Evolutionary conservation across 352 stramenopile species (phyloP), one percentile per base, ranked within the genome.

Genomic region (Globisporangium paddicum): DNA sequence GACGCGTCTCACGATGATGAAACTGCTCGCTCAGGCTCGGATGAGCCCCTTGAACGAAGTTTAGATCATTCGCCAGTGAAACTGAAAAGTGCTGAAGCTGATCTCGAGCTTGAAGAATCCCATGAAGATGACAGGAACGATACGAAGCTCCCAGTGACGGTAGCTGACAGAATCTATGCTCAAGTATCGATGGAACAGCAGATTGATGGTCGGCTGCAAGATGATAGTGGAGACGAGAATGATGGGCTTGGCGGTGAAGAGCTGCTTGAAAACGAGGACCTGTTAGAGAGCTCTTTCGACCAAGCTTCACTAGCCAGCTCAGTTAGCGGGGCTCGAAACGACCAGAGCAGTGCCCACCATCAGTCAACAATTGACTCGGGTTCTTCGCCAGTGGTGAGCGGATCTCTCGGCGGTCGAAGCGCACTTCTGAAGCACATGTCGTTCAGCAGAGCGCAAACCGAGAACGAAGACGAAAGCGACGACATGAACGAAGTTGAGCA

Each of bases 401-500:
- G 10, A 30, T 21, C 32, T 42, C 30, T 30, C 38, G 34, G 34
- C 16, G 34, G 40, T 16, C 13, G 30, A 21, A 47, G 25, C 21
- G n/a, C 46, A 25, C 38, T 59, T 28, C 28, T 30, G 38, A 59
- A 50, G 53, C 53, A 59, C 25, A 59, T 50, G 53, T 48, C 23
- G 9, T 59, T 50, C 25, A 59, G 53, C 38, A 47, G 16, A 28
- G n/a, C 53, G 1, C 38, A 47, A 40, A 18, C 47, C 8, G 41
- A 56, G 4, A 45, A 58, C 3, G 6, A 7, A 7, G 56, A 56
- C 6, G 46, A 48, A 2, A 23, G 38, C 28, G 56, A 50, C 16
- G 46, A 53, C 13, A 21, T 53, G 5, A 52, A 58, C 26, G 28
- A 69, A 49, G 30, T 54, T 37, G 58, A 55, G 25, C 50, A 45